Conservation (phyloP, 2,329 filamentous ascomycete genomes). For the Talaromyces sp. region DNA sequence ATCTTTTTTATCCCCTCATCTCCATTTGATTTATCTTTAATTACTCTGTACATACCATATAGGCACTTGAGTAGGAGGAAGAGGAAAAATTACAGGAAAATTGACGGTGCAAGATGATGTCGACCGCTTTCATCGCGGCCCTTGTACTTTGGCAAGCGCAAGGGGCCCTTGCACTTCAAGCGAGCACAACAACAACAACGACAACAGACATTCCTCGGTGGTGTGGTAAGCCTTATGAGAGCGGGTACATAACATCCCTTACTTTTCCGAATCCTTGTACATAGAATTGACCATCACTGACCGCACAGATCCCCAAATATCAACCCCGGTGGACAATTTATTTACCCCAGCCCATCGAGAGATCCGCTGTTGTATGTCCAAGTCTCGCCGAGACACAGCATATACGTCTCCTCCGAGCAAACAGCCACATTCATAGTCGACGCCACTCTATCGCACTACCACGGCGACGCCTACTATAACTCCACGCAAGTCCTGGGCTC, state of each 20-base stretch:
- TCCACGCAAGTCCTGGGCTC: neutral
- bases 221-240: constrained; percentile 18
- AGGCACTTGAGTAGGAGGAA: neutral
- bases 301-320: constrained; percentile 7
- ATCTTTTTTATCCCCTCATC: neutral
- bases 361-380: constrained; percentile 10
- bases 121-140: constrained; percentile 1
- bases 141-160: neutral
- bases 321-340: constrained; percentile 9
- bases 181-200: constrained; percentile 7
- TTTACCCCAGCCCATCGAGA: neutral
- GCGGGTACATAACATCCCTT: constrained; percentile 7
- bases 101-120: neutral
- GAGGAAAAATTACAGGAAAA: neutral
- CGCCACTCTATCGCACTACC: constrained; percentile 12
- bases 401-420: constrained; percentile 19
- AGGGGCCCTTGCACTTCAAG: constrained; percentile 7
- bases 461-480: constrained; percentile 13
- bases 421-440: constrained; percentile 17
- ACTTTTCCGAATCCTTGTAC: neutral
- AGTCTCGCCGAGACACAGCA: constrained; percentile 16
- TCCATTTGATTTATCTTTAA: too few relatives aligned
- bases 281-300: neutral
- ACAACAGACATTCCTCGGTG: constrained; percentile 16
- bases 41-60: too few relatives aligned